These are phyloP conservation scores for Talaromyces amestolkiae DNA, from an alignment of 2,329 filamentous ascomycete genomes.

Conservation along the genomic window DNA sequence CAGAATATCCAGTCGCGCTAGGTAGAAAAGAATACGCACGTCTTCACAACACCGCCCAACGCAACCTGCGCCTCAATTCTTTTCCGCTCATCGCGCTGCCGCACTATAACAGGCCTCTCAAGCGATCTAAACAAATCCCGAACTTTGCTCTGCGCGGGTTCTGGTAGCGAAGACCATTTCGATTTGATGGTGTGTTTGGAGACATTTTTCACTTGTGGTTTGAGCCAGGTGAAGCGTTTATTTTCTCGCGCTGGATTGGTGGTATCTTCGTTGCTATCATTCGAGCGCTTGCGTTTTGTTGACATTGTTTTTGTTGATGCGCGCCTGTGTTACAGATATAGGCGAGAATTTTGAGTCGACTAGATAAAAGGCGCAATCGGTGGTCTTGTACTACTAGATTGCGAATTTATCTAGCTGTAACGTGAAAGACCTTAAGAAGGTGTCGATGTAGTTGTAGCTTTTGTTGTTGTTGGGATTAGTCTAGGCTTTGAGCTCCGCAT, in stretches of 20 bases:
- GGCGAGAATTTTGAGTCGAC: no score
- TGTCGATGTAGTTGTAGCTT: not conserved
- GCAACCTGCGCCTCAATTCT: slow-evolving; percentile 43
- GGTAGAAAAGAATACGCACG: slow-evolving; percentile 29
- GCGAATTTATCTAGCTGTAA: no score
- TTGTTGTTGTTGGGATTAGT: not conserved
- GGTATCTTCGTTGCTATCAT: slow-evolving; percentile 12
- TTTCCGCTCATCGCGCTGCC: slow-evolving; percentile 42
- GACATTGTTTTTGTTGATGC: slow-evolving; percentile 4
- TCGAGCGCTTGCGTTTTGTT: not conserved
- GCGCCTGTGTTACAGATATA: not conserved
- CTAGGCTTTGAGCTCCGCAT: not conserved
- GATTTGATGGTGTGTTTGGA: slow-evolving; percentile 45
- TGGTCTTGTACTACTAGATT: not conserved
- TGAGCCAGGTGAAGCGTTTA: slow-evolving; percentile 40
- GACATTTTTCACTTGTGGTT: slow-evolving; percentile 42
- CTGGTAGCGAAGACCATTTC: slow-evolving; percentile 47
- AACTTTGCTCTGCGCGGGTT: slow-evolving; percentile 43
- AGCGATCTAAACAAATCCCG: slow-evolving; percentile 42
- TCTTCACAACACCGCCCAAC: slow-evolving; percentile 41
- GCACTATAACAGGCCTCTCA: slow-evolving; percentile 44
- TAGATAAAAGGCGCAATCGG: not conserved
- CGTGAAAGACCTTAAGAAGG: not conserved
- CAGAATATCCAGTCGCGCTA: not conserved
- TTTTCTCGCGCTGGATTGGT: slow-evolving; percentile 21